Conservation (phyloP, 129 eudicot species). For the Kitagawia praeruptora region DNA sequence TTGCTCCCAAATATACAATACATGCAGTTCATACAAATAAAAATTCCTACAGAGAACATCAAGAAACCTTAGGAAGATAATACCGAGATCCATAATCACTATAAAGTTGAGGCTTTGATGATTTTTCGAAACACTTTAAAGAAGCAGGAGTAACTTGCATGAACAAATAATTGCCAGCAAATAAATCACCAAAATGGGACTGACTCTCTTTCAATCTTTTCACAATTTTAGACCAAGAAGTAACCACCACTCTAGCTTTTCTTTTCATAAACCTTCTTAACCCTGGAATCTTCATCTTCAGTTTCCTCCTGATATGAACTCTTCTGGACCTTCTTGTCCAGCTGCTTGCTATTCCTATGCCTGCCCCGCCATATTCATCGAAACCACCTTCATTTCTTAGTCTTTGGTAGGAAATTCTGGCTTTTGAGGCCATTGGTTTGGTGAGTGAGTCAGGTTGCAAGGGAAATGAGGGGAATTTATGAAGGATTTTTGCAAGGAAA, state of each 20-base stretch:
- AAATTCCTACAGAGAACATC: background rate
- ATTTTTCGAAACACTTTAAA: slow-evolving; percentile 18
- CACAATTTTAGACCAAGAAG: slow-evolving; percentile 35
- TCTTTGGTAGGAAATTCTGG: slow-evolving; percentile 47
- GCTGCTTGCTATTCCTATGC: slow-evolving; percentile 26
- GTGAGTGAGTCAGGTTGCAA: background rate
- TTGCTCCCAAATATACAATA: background rate
- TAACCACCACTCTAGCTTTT: slow-evolving; percentile 34
- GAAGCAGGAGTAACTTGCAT: slow-evolving; percentile 79
- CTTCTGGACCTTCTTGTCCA: slow-evolving; percentile 28
- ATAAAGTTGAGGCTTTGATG: background rate
- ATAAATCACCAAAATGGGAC: slow-evolving; percentile 74
- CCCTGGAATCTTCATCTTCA: slow-evolving; percentile 56
- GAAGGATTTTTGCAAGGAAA: background rate
- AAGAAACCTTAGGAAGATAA: slow-evolving; percentile 7
- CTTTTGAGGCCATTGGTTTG: slow-evolving; percentile 15
- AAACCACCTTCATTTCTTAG: slow-evolving; percentile 30
- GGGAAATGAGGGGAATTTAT: background rate
- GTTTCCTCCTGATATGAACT: slow-evolving; percentile 37
- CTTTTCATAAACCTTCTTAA: slow-evolving; percentile 47
- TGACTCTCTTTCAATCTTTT: slow-evolving; percentile 68
- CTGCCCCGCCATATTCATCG: slow-evolving; percentile 1
- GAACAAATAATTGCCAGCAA: slow-evolving; percentile 82
- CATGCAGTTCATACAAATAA: background rate
- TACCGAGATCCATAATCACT: background rate